A percentile compares a stretch with the other conserved stretches of the same genome.
Conservation (phyloP, 441 rosid species). For the Pelargonium citronellum region DNA sequence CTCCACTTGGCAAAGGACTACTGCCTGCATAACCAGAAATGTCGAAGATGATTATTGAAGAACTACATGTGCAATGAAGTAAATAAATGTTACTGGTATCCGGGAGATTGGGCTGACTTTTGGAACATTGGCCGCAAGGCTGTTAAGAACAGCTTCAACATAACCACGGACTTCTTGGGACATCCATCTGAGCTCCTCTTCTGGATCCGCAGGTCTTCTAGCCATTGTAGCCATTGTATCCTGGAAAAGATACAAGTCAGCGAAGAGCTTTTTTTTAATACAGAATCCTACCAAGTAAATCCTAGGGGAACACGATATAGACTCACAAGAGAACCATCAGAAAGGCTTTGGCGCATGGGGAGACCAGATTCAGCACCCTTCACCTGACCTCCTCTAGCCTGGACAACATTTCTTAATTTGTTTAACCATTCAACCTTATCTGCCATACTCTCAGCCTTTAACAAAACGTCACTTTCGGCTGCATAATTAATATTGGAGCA, state of each 20-base stretch:
- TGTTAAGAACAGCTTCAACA: constrained; percentile 99
- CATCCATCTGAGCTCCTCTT: constrained; percentile 99
- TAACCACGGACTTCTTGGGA: constrained; percentile 99
- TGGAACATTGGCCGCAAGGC: constrained; percentile 98
- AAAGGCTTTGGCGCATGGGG: constrained; percentile 80
- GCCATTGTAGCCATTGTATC: constrained; percentile 90
- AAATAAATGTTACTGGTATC: constrained; percentile 9
- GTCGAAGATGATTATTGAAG: constrained; percentile 16
- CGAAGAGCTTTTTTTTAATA: too few relatives aligned
- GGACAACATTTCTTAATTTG: constrained; percentile 64
- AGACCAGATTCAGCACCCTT: constrained; percentile 41
- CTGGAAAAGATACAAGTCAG: constrained; percentile 31
- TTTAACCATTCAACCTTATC: constrained; percentile 88
- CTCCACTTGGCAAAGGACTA: constrained; percentile 99
- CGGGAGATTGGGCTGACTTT: constrained; percentile 45
- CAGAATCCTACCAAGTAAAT: neutral
- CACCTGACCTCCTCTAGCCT: constrained; percentile 64
- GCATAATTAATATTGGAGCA: constrained; percentile 27
- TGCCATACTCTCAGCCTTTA: constrained; percentile 83
- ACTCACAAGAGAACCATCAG: constrained; percentile 99
- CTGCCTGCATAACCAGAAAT: constrained; percentile 61
- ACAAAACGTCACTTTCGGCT: constrained; percentile 79
- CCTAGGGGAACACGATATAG: neutral
- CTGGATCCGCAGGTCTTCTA: constrained; percentile 93
- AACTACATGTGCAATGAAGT: constrained; percentile 3